phyloP scores from a whole-genome alignment of 2,329 filamentous ascomycete genomes.

The Rutstroemia sp. region DNA sequence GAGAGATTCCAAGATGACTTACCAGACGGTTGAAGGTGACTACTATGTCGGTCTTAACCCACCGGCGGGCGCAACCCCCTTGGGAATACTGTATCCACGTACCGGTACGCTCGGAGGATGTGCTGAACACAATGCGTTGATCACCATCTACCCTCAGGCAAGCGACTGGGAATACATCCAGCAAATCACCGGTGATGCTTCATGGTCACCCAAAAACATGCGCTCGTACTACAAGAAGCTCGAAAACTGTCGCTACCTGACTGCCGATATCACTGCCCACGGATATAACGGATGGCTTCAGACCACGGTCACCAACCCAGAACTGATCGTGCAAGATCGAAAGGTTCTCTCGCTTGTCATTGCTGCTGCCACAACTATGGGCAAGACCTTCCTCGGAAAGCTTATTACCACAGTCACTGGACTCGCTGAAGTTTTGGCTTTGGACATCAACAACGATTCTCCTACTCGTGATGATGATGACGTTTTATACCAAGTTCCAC shows the following conservation, averaged over 20 bases:
- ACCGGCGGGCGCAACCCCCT: conserved; percentile 16
- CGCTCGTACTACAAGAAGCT: conserved; percentile 34
- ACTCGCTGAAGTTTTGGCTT: neutral
- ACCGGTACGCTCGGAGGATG: conserved; percentile 27
- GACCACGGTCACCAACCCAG: conserved; percentile 12
- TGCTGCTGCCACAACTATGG: neutral
- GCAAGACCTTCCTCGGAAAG: neutral
- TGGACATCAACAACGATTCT: conserved; percentile 3
- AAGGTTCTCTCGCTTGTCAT: conserved; percentile 3
- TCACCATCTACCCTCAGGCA: conserved; percentile 16
- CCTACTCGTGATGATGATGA: conserved; percentile 14
- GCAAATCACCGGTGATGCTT: conserved; percentile 18
- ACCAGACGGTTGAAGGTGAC: conserved; percentile 28
- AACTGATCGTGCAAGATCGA: conserved; percentile 15
- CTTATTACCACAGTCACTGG: neutral
- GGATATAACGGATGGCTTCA: conserved; percentile 27
- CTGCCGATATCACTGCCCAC: conserved; percentile 26
- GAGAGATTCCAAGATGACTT: conserved; percentile 25
- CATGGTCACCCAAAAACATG: conserved; percentile 32
- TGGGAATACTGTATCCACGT: conserved; percentile 28
- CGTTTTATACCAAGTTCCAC: conserved; percentile 20
- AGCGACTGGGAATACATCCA: conserved; percentile 21
- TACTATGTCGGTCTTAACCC: conserved; percentile 22
- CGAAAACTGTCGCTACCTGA: conserved; percentile 37
- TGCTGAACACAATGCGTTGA: conserved; percentile 18